phyloP scores from a whole-genome alignment of 352 stramenopile species.

The Globisporangium megalacanthum region DNA sequence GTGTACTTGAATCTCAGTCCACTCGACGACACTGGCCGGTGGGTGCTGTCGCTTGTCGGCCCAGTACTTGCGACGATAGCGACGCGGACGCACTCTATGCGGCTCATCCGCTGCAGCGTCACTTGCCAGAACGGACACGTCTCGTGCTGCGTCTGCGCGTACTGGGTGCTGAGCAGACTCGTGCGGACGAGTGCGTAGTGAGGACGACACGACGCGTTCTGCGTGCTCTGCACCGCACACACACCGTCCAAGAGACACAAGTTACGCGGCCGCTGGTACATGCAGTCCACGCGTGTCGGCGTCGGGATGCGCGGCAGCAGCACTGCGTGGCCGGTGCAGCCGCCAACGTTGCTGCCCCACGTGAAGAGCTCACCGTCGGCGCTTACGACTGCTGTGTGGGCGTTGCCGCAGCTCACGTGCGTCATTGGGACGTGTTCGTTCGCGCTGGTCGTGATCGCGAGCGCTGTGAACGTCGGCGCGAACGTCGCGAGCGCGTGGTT shows the following conservation, averaged over 20 bases:
- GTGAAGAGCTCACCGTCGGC: conserved; percentile 62
- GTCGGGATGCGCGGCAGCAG: conserved; percentile 23
- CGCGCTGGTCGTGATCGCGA: conserved; percentile 15
- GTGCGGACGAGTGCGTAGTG: conserved; percentile 32
- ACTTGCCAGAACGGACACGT: conserved; percentile 77
- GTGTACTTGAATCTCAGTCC: conserved; percentile 26
- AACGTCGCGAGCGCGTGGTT: conserved; percentile 61
- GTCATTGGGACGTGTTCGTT: conserved; percentile 20
- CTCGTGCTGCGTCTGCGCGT: conserved; percentile 66
- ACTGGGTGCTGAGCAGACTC: conserved; percentile 10
- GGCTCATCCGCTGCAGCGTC: conserved; percentile 23
- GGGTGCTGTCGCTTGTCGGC: conserved; percentile 1
- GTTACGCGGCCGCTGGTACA: conserved; percentile 57
- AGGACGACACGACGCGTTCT: conserved; percentile 47
- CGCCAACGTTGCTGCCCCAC: conserved; percentile 68
- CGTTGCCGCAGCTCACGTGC: conserved; percentile 58
- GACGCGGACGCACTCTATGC: conserved; percentile 38
- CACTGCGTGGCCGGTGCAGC: conserved; percentile 53
- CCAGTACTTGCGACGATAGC: conserved; percentile 15
- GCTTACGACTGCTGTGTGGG: conserved; percentile 60
- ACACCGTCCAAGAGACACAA: conserved; percentile 32
- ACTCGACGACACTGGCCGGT: conserved; percentile 6
- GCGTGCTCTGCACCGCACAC: conserved; percentile 43
- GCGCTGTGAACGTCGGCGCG: conserved; percentile 39
- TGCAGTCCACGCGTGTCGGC: conserved; percentile 48